Conservation (phyloP, 2,329 filamentous ascomycete genomes). For the Septoria linicola region DNA sequence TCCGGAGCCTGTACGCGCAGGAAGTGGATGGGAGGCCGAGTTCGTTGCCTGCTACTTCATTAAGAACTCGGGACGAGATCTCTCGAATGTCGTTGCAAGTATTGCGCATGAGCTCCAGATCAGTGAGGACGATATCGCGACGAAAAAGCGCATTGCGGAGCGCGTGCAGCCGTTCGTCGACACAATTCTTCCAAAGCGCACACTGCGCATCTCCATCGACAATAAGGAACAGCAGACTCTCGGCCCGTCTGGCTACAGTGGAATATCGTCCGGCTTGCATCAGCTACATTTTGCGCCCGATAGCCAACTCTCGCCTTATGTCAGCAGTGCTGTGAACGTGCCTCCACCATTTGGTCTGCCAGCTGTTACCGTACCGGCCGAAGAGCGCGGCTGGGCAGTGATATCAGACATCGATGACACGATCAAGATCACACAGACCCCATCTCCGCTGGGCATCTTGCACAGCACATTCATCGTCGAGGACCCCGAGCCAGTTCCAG, state of each 20-base stretch:
- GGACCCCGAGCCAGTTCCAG: conserved; percentile 63
- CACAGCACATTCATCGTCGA: conserved; percentile 78
- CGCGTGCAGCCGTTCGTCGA: conserved; percentile 77
- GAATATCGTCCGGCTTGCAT: conserved; percentile 35
- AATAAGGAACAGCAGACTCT: conserved; percentile 39
- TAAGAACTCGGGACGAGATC: conserved; percentile 64
- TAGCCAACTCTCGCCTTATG: conserved; percentile 15
- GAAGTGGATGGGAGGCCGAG: conserved; percentile 69
- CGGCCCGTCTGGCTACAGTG: conserved; percentile 36
- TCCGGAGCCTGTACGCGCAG: conserved; percentile 26
- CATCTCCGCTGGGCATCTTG: conserved; percentile 76
- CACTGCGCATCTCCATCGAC: conserved; percentile 63
- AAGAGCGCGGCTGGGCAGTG: conserved; percentile 76
- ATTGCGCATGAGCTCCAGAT: conserved; percentile 70
- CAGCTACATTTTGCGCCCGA: conserved; percentile 32
- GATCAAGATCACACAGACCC: conserved; percentile 86
- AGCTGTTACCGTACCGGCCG: conserved; percentile 72
- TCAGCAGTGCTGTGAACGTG: conserved; percentile 28
- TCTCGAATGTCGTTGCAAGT: conserved; percentile 67
- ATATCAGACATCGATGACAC: conserved; percentile 93
- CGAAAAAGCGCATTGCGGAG: conserved; percentile 63
- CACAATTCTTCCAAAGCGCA: conserved; percentile 68
- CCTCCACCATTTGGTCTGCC: conserved; percentile 43
- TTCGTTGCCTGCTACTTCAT: conserved; percentile 81
- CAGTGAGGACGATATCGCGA: conserved; percentile 48